phyloP scores from a whole-genome alignment of 257 asterid species.

The Solanum chilense region DNA sequence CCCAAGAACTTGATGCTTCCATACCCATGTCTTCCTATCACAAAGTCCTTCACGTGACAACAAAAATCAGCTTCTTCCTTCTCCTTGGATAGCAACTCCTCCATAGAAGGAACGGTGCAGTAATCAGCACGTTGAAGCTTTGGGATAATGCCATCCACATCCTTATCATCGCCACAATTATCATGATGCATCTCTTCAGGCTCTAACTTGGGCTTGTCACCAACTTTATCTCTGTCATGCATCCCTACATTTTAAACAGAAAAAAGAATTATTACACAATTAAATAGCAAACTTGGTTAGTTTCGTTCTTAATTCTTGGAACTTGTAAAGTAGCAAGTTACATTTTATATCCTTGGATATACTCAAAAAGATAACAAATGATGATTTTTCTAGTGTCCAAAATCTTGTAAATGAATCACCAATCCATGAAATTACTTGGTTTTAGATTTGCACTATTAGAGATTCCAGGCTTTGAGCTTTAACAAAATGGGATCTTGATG shows the following conservation, averaged over 20 bases:
- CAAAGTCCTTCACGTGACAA: conserved; percentile 62
- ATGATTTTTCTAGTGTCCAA: not conserved
- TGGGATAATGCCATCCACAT: conserved; percentile 9
- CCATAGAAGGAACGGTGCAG: conserved; percentile 12
- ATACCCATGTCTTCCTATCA: conserved; percentile 55
- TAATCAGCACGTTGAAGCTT: conserved; percentile 11
- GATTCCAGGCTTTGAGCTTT: not conserved
- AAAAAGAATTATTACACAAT: not conserved
- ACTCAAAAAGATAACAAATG: not conserved
- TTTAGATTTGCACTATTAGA: not conserved
- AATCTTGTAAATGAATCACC: not conserved
- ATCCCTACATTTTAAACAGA: not conserved
- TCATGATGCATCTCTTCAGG: not conserved
- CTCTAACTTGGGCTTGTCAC: not conserved
- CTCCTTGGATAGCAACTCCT: conserved; percentile 47
- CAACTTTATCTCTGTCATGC: not conserved
- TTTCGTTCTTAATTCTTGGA: not conserved
- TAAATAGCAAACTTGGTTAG: not conserved
- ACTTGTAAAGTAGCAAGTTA: not conserved
- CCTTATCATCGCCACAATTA: not conserved
- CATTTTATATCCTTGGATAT: not conserved
- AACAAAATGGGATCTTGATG: not conserved
- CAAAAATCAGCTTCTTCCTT: conserved; percentile 62
- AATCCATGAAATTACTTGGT: not conserved
- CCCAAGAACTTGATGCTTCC: conserved; percentile 84